Conservation (phyloP, 768 basidiomycete species). For the Russula virescens region DNA sequence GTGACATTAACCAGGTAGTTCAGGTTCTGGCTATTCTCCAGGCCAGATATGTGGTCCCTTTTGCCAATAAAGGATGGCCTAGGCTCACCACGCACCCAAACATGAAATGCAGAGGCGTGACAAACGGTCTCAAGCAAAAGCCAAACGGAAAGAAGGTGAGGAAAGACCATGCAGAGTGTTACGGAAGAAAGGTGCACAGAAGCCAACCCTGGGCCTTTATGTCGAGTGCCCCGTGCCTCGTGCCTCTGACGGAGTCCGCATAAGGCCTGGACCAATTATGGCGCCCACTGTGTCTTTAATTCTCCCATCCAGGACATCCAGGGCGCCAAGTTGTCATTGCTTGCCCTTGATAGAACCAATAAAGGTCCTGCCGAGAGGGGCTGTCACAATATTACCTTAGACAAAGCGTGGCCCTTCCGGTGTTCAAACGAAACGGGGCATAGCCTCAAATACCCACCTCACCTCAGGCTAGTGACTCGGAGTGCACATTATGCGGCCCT, state of each 20-base stretch:
- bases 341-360: too few species aligned
- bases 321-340: too few species aligned
- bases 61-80: background rate
- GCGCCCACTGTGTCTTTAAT: background rate
- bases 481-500: too few species aligned
- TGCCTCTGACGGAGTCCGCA: background rate
- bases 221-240: background rate
- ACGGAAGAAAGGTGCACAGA: background rate
- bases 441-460: too few species aligned
- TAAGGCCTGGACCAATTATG: background rate
- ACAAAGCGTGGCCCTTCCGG: too few species aligned
- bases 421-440: too few species aligned
- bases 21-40: conserved; percentile 24
- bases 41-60: background rate
- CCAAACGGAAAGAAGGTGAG: background rate
- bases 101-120: background rate
- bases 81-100: background rate
- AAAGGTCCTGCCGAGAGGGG: too few species aligned
- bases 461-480: too few species aligned
- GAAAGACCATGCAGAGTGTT: background rate
- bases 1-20: conserved; percentile 30
- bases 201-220: background rate
- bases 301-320: too few species aligned
- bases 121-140: background rate
- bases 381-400: too few species aligned